These are phyloP conservation scores for Picocystis salinarum DNA, from an alignment of 139 green algal genomes.

Conservation along the genomic window DNA sequence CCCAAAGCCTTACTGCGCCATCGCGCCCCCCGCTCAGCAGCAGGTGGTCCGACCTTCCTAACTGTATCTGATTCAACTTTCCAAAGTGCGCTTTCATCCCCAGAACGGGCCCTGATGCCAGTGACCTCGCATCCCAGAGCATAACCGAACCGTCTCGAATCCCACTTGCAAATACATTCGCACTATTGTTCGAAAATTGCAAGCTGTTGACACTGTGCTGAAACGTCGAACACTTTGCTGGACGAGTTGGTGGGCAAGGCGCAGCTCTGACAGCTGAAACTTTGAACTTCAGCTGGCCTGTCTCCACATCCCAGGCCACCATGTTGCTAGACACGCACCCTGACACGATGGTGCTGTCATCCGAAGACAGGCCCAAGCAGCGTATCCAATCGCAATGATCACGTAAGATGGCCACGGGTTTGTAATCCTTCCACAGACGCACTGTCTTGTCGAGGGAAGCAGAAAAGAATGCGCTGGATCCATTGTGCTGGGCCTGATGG, in stretches of 20 bases:
- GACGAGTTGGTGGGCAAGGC: neutral
- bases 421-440: neutral
- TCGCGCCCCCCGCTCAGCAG: neutral
- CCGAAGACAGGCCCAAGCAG: neutral
- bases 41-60: neutral
- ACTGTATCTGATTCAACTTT: constrained; percentile 4
- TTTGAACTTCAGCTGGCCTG: neutral
- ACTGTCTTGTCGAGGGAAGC: constrained; percentile 3
- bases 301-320: neutral
- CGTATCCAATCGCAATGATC: constrained; percentile 4
- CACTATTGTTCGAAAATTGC: neutral
- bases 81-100: neutral
- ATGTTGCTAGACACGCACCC: constrained; percentile 4
- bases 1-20: neutral
- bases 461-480: neutral
- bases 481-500: neutral
- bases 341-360: constrained; percentile 1
- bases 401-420: neutral
- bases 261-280: neutral
- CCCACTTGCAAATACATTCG: neutral
- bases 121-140: neutral
- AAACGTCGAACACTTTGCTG: neutral
- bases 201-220: constrained; percentile 2
- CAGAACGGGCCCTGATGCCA: neutral
- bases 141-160: neutral